Evolutionary conservation across 2,329 filamentous ascomycete genomes (phyloP), one percentile per base, ranked within the genome.

Genomic region (Thielaviopsis euricoi): DNA sequence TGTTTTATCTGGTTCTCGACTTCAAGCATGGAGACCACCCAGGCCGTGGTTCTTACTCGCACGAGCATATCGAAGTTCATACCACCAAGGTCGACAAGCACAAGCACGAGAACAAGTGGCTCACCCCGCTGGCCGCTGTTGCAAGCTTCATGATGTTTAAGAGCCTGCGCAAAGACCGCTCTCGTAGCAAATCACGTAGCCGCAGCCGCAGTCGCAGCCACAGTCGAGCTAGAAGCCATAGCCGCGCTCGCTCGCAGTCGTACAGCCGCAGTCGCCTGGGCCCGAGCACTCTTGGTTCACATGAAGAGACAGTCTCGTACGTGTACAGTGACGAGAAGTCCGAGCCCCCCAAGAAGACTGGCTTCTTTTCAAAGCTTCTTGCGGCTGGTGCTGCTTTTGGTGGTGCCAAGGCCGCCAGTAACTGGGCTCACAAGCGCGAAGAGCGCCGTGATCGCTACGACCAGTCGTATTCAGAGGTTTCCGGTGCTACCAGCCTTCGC

Each of bases 1-100:
- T 89, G 1, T 62, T 82, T 15, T 96, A 89, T 70, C 94, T 97
- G 65, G 74, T 91, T 58, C 74, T 95, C 37, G 85, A 85, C 62
- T 94, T 87, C 69, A 75, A 80, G 52, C 69, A 83, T 72, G 70
- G 82, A 71, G 70, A 79, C 66, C 64, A 77, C 67, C 66, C 73
- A 65, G 80, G 79, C 43, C 78, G 78, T 40, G n/a, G 19, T 17
- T 23, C 29, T 15, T n/a, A 22, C 29, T 10, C 79, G 79, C 71
- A 68, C 53, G 70, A 66, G 43, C 65, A 71, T 48, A 73, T 69
- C 49, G 71, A 70, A 60, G 71, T 70, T 15, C 55, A 50, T 33
- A 33, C 29, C 4, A 33, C 29, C 22, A 49, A 51, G 22, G 74
- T 70, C 55, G 65, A 65, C 61, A 73, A 67, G 58, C 65, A 59